Evolutionary conservation across 306 rosid genomes (phyloP).

Genomic region (Citrullus colocynthis): DNA sequence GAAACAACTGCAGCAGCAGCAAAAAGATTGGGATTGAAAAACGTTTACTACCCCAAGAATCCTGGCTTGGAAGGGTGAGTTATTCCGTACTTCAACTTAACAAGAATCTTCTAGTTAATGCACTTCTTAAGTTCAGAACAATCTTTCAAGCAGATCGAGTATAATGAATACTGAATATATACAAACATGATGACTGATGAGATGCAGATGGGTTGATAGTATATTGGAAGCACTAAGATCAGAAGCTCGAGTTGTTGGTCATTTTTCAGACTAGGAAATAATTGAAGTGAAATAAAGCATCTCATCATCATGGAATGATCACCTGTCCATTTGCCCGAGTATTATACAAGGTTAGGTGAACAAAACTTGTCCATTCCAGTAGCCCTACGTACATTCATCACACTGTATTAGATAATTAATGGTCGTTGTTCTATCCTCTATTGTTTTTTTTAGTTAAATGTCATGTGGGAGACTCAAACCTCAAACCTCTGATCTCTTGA

Average conservation of each 20-base stretch:
- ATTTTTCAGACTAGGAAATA: background rate
- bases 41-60: constrained; percentile 60
- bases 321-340: background rate
- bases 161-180: background rate
- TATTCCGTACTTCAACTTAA: background rate
- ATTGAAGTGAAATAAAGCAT: background rate
- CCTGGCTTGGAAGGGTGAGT: constrained; percentile 99
- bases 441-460: background rate
- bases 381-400: background rate
- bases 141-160: background rate
- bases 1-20: constrained; percentile 89
- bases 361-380: background rate
- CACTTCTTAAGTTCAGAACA: background rate
- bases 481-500: too few species aligned
- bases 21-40: constrained; percentile 56
- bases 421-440: background rate
- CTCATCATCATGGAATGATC: background rate
- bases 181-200: background rate
- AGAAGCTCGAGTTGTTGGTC: constrained; percentile 24
- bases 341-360: background rate
- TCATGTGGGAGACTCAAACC: too few species aligned
- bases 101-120: background rate
- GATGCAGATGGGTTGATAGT: constrained; percentile 75
- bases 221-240: constrained; percentile 63
- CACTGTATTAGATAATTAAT: background rate